A percentile compares a stretch with the other conserved stretches of the same genome.
These are phyloP conservation scores for Xylaria sp. DNA, from an alignment of 2,329 filamentous ascomycete species.

Conservation along the genomic window DNA sequence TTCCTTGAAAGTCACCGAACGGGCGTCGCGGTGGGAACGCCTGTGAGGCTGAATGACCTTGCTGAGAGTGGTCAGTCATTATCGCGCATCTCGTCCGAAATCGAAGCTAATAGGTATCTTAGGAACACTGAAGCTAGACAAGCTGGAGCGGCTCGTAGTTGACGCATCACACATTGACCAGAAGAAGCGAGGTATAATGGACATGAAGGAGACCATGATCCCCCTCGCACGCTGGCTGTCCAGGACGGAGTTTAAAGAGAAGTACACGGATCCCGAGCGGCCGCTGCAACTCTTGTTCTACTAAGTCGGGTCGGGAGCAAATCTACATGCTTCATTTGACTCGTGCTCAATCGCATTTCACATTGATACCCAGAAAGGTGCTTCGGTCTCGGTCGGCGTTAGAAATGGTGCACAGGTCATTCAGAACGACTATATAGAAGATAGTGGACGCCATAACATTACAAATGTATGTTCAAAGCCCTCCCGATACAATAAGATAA, in stretches of 20 bases:
- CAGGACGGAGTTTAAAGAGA: conserved; percentile 74
- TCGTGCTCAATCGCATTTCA: conserved; percentile 35
- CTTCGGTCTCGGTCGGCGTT: conserved; percentile 33
- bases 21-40: conserved; percentile 91
- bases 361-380: conserved; percentile 40
- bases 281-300: conserved; percentile 74
- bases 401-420: conserved; percentile 36
- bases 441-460: conserved; percentile 40
- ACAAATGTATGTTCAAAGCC: conserved; percentile 41
- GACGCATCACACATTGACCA: conserved; percentile 94
- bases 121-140: conserved; percentile 76
- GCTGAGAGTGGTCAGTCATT: conserved; percentile 77
- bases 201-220: conserved; percentile 93
- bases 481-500: conserved; percentile 17
- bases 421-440: conserved; percentile 39
- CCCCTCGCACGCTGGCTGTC: conserved; percentile 81
- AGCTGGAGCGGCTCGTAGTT: conserved; percentile 82
- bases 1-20: conserved; percentile 77
- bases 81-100: background rate
- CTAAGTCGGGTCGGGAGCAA: conserved; percentile 50
- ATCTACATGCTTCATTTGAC: conserved; percentile 5
- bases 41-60: conserved; percentile 82
- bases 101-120: background rate
- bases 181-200: conserved; percentile 93
- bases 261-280: conserved; percentile 70